A percentile compares a stretch with the other conserved stretches of the same genome.
Conservation (phyloP, 306 rosid species). For the Acacia crassicarpa region DNA sequence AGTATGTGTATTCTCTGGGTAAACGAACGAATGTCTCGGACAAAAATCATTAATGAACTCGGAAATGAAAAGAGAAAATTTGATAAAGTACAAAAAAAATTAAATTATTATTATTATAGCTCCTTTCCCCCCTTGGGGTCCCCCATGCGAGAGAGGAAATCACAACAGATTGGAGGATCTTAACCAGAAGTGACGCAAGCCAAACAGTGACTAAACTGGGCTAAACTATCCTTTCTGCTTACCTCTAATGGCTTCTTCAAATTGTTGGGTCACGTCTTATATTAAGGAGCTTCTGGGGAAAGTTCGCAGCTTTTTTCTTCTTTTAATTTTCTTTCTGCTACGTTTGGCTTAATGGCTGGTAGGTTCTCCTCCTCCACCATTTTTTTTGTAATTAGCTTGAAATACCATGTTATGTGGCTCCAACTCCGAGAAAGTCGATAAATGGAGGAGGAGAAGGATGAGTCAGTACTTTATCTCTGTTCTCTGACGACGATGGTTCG, state of each 20-base stretch:
- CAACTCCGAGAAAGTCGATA: slow-evolving; percentile 97
- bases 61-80: not conserved
- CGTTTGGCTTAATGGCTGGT: not conserved
- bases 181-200: slow-evolving; percentile 49
- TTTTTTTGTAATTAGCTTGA: slow-evolving; percentile 5
- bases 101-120: not conserved
- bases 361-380: not conserved
- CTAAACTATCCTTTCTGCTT: slow-evolving; percentile 54
- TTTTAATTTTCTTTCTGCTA: not conserved
- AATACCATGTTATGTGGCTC: slow-evolving; percentile 58
- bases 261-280: slow-evolving; percentile 73
- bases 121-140: slow-evolving; percentile 25
- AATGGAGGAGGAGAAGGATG: slow-evolving; percentile 53
- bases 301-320: slow-evolving; percentile 41
- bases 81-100: slow-evolving; percentile 15
- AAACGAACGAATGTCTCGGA: slow-evolving; percentile 39
- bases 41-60: slow-evolving; percentile 23
- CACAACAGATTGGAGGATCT: slow-evolving; percentile 49
- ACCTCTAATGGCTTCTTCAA: slow-evolving; percentile 57
- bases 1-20: slow-evolving; percentile 17
- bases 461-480: slow-evolving; percentile 30
- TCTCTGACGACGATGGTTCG: slow-evolving; percentile 54
- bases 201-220: slow-evolving; percentile 51
- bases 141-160: slow-evolving; percentile 44
- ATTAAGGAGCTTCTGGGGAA: slow-evolving; percentile 41